Evolutionary conservation across 2,329 filamentous ascomycete species (phyloP), one percentile per base, ranked within the genome.

Genomic region (Aspergillus thermomutatus): DNA sequence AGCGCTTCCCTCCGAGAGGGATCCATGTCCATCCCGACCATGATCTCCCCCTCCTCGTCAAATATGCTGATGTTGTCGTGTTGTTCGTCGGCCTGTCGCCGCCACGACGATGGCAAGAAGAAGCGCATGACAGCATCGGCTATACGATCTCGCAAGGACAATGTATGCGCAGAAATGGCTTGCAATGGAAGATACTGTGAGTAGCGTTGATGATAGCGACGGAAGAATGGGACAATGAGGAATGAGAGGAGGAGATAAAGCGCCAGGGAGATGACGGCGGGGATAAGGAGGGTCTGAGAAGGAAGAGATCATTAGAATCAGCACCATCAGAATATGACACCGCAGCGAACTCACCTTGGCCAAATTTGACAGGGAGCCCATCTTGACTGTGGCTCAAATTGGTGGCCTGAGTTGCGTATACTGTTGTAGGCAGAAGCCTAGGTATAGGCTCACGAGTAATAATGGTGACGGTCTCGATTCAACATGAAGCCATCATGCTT

Each of bases 101-200:
- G 81, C 74, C 76, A 79, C 17, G 73, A 66, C 4, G 73, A 72
- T 4, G 73, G 77, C 1, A 80, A 68, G n/a, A 78, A 71, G 41
- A 77, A 68, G n/a, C 72, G 71, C 71, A 77, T 74, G 26, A 79
- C 57, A 2, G 70, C 61, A 48, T 78, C 75, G 7, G 71, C 73
- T 17, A 77, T 66, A 37, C 75, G 72, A 57, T 78, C 75, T 40
- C 59, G 84, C 77, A 81, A 82, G 51, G 78, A 82, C 23, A 83
- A 83, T 58, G 89, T 83, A 56, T 72, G 75, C 1, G 68, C 73
- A 31, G 75, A 74, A 52, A 76, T 74, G 31, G 80, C 78, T 59
- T 88, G 82, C 61, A 91, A 75, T 0, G 88, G 88, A 1, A 91
- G 83, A 69, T 92, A 92, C 59, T 90, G 86, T 68, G 85, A 83